Conservation (phyloP, 257 asterid genomes). For the Solanum neorickii region DNA sequence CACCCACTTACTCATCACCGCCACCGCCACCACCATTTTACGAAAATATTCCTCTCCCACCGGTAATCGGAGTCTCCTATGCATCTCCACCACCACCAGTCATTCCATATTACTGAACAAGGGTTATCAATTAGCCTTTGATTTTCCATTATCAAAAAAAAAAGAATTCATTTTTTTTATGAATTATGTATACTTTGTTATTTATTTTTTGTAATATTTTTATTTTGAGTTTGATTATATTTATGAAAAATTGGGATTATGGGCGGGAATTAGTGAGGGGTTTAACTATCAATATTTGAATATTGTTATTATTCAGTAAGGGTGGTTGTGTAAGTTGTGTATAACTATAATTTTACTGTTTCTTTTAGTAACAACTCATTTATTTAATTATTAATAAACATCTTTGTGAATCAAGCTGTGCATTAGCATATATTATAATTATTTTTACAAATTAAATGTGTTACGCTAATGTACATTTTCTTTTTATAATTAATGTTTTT, state of each 20-base stretch:
- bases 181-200: constrained; percentile 1
- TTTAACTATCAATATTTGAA: not conserved
- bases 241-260: not conserved
- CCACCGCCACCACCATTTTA: constrained; percentile 10
- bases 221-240: not conserved
- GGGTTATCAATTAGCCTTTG: not conserved
- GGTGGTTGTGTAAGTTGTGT: not conserved
- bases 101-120: constrained; percentile 21
- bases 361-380: not conserved
- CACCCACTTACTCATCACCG: constrained; percentile 5
- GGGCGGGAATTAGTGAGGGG: not conserved
- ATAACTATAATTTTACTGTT: not conserved
- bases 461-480: no score
- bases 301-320: not conserved
- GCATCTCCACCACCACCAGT: constrained; percentile 43
- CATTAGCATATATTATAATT: not conserved
- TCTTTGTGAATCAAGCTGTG: not conserved
- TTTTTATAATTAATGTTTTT: no score
- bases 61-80: constrained; percentile 12
- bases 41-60: constrained; percentile 25
- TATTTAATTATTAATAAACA: not conserved
- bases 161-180: not conserved
- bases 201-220: not conserved
- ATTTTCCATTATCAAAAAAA: not conserved
- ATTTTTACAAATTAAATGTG: no score